phyloP scores from a whole-genome alignment of 257 asterid genomes.

The Gentiana dahurica region DNA sequence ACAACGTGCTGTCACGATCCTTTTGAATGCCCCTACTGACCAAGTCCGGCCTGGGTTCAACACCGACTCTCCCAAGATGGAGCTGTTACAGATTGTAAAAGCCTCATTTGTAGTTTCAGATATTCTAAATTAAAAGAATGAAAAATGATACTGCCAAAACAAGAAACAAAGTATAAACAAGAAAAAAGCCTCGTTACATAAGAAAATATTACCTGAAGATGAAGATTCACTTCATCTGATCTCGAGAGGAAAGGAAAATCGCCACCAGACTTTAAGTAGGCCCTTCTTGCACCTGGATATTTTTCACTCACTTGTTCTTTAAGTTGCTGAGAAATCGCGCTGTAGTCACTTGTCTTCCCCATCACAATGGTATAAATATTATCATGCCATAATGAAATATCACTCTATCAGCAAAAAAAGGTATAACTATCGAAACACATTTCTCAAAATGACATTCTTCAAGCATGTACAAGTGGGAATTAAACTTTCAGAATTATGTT shows the following conservation, averaged over 20 bases:
- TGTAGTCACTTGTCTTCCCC: slow-evolving; percentile 76
- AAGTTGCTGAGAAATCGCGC: slow-evolving; percentile 76
- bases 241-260: slow-evolving; percentile 96
- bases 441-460: too few species aligned
- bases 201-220: slow-evolving; percentile 65
- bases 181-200: too few species aligned
- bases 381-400: slow-evolving; percentile 2
- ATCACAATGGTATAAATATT: slow-evolving; percentile 8
- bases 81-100: slow-evolving; percentile 37
- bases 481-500: too few species aligned
- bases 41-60: slow-evolving; percentile 59
- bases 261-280: slow-evolving; percentile 79
- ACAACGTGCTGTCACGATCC: slow-evolving; percentile 56
- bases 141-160: too few species aligned
- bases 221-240: slow-evolving; percentile 93
- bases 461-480: too few species aligned
- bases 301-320: slow-evolving; percentile 84
- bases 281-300: slow-evolving; percentile 91
- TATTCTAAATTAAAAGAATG: too few species aligned
- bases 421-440: too few species aligned
- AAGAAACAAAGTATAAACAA: too few species aligned
- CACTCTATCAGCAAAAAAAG: slow-evolving; percentile 4
- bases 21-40: slow-evolving; percentile 28
- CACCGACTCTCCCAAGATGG: slow-evolving; percentile 82
- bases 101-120: neutral